Evolutionary conservation across 1,284 basidiomycete species (phyloP).

Genomic region (Schizophyllum amplum): DNA sequence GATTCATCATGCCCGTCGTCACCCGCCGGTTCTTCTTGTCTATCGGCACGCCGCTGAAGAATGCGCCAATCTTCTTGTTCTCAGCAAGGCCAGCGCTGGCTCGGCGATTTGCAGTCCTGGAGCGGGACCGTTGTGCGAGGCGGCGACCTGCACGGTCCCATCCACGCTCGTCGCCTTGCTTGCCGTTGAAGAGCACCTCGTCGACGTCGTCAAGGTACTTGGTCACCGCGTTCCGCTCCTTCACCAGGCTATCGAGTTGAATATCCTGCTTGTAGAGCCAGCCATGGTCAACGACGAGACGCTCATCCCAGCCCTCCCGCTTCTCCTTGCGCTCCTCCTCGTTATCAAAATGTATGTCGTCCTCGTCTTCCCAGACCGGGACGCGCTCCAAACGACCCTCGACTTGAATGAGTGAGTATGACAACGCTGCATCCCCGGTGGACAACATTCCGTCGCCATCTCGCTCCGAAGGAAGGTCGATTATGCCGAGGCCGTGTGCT

Average conservation of each 20-base stretch:
- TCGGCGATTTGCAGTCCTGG: neutral
- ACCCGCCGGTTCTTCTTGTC: slow-evolving; percentile 36
- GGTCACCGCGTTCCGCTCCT: slow-evolving; percentile 48
- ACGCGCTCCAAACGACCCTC: slow-evolving; percentile 56
- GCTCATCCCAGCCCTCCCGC: slow-evolving; percentile 70
- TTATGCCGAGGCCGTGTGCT: neutral
- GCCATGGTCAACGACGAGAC: slow-evolving; percentile 65
- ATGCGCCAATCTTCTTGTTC: slow-evolving; percentile 20
- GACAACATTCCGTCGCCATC: slow-evolving; percentile 25
- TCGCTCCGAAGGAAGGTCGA: slow-evolving; percentile 29
- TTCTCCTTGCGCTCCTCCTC: slow-evolving; percentile 48
- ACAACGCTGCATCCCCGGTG: slow-evolving; percentile 43
- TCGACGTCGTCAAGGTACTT: slow-evolving; percentile 69
- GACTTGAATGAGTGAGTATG: slow-evolving; percentile 61
- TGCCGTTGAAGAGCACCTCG: slow-evolving; percentile 59
- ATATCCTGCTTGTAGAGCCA: slow-evolving; percentile 73
- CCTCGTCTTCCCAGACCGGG: slow-evolving; percentile 73
- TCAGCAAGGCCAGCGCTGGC: neutral
- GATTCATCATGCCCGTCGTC: slow-evolving; percentile 44
- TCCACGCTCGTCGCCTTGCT: slow-evolving; percentile 34
- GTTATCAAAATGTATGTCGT: slow-evolving; percentile 40
- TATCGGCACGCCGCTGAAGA: slow-evolving; percentile 14
- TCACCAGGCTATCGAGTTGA: slow-evolving; percentile 40
- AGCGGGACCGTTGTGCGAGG: neutral
- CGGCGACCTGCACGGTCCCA: slow-evolving; percentile 30